Evolutionary conservation across 2,329 filamentous ascomycete genomes (phyloP).

Genomic region (Rhinocladiella similis): DNA sequence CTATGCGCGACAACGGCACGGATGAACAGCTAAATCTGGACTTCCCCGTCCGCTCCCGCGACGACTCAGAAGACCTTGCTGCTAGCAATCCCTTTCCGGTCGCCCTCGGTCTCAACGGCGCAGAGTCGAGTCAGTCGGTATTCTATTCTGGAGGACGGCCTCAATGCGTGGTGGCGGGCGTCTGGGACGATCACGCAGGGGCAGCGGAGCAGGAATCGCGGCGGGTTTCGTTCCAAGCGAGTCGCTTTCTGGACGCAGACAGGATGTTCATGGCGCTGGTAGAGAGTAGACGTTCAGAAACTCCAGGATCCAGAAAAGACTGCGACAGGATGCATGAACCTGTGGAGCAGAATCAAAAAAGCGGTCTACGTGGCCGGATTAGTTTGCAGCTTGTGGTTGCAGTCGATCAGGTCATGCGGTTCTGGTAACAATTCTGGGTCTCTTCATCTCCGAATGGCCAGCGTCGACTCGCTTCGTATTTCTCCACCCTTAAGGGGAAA

Average conservation of each 20-base stretch:
- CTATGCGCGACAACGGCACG: too few species aligned
- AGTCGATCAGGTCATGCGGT: not conserved
- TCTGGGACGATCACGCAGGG: not conserved
- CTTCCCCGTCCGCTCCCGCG: too few species aligned
- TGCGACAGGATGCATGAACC: slow-evolving; percentile 9
- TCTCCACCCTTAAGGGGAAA: not conserved
- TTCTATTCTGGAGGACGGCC: not conserved
- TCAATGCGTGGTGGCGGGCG: not conserved
- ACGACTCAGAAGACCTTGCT: too few species aligned
- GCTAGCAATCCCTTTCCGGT: too few species aligned
- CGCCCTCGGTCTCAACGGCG: too few species aligned
- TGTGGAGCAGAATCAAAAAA: slow-evolving; percentile 13
- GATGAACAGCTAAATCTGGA: too few species aligned
- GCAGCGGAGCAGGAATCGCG: not conserved
- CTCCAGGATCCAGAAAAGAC: not conserved
- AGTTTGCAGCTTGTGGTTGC: slow-evolving; percentile 5
- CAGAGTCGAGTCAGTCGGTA: too few species aligned
- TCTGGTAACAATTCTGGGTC: not conserved
- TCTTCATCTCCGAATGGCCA: not conserved
- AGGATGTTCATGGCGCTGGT: slow-evolving; percentile 2
- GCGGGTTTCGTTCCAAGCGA: not conserved
- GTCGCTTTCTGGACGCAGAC: not conserved
- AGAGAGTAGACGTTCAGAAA: not conserved
- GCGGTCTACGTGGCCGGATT: slow-evolving; percentile 24
- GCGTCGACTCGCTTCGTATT: not conserved